Evolutionary conservation across 768 basidiomycete species (phyloP), one percentile per base, ranked within the genome.

Genomic region (Lactarius indigo): DNA sequence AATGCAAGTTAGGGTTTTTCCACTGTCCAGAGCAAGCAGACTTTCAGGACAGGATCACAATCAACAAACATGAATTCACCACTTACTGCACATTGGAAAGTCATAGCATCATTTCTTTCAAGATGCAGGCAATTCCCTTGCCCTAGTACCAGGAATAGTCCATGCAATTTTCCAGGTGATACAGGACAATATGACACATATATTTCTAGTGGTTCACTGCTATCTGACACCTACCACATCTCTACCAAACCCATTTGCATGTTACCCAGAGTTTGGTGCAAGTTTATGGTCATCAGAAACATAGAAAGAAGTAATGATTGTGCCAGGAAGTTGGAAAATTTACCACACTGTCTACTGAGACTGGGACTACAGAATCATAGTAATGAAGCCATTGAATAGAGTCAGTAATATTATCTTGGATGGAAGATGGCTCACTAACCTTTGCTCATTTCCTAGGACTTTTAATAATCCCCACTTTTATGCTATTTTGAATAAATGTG

Each of bases 241-340:
- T 59, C 26, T 59, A 8, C 57, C 23, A 12, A 10, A 60, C 44
- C 58, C 58, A 1, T 44, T 59, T 15, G 26, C 58, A 30, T 8
- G 28, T 18, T 59, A 59, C 58, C 42, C 58, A 17, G 58, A 59
- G 17, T 59, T 59, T 18, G 58, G 58, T 31, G 58, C 58, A 42
- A 31, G 37, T 41, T 13, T 59, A 12, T 59, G 58, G 58, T 59
- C 26, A 30, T 59, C 41, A 17, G 42, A 59, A 30, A 44, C 10
- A 10, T 5, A 42, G 26, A 47, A 60, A 30, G 30, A 47, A 33
- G 23, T 31, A 20, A 60, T 30, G 2, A 60, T 60, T 17, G 18
- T 60, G 28, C 59, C 59, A 8, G 44, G 42, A 33, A 60, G 17
- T 47, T 18, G 17, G 6, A 28, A 30, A 12, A 37, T 37, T 10